A percentile compares a stretch with the other conserved stretches of the same genome.
Conservation (phyloP, 148 eudicot genomes). For the Camellia granthamiana region DNA sequence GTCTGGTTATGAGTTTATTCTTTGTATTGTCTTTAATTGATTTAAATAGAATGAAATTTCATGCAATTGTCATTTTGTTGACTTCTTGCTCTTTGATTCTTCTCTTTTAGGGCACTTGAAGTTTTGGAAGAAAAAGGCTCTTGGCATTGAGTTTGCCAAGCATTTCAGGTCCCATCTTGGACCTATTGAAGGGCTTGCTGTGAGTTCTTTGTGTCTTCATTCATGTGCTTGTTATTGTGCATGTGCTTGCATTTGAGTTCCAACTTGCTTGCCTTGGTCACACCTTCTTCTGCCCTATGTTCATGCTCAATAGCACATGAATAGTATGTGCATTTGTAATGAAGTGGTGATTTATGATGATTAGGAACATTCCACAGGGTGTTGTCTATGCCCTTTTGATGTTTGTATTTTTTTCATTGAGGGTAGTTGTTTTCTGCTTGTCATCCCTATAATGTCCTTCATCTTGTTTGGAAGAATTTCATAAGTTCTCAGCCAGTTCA, state of each 20-base stretch:
- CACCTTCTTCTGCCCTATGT: background rate
- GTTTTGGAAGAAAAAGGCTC: slow-evolving; percentile 94
- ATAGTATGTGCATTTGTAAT: background rate
- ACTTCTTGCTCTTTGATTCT: slow-evolving; percentile 6
- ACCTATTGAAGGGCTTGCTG: slow-evolving; percentile 93
- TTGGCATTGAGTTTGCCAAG: slow-evolving; percentile 96
- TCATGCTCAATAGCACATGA: background rate
- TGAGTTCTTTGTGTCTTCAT: slow-evolving; percentile 43
- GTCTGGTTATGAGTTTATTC: background rate
- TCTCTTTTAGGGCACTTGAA: slow-evolving; percentile 73
- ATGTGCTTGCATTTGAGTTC: slow-evolving; percentile 14
- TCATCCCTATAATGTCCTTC: background rate
- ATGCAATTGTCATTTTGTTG: background rate
- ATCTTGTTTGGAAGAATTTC: background rate
- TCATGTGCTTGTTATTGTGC: background rate
- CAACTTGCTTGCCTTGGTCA: background rate
- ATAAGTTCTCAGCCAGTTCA: background rate
- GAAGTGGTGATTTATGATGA: background rate
- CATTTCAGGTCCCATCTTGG: slow-evolving; percentile 97
- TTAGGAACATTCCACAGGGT: background rate
- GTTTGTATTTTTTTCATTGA: slow-evolving; percentile 3
- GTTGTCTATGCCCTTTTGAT: background rate
- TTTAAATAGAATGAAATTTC: background rate
- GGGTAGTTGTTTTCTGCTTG: slow-evolving; percentile 1
- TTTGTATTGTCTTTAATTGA: background rate